Percentiles rank a stretch among this genome's conserved stretches.
Conservation (phyloP, 192 early-diverging fungal species). For the Backusella mclennaniae region DNA sequence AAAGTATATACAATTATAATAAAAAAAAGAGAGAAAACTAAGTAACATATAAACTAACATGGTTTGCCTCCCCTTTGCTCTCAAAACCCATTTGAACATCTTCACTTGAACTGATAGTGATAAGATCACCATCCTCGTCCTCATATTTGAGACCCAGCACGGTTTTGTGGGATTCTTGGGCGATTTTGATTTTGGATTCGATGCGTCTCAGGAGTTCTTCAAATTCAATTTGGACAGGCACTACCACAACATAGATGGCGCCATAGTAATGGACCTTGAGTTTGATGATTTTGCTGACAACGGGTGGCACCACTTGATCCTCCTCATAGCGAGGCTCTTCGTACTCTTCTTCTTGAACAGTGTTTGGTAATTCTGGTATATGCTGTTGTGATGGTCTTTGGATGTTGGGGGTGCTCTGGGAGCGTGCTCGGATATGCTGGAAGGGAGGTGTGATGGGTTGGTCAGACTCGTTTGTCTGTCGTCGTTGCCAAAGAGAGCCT, state of each 20-base stretch:
- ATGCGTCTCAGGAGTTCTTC: slow-evolving; percentile 76
- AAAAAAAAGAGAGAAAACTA: not conserved
- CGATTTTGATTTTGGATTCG: slow-evolving; percentile 85
- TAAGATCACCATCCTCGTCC: slow-evolving; percentile 93
- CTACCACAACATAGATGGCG: slow-evolving; percentile 89
- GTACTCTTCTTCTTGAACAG: not conserved
- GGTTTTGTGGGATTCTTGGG: slow-evolving; percentile 55
- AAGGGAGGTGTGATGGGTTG: slow-evolving; percentile 11
- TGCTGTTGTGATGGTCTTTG: slow-evolving; percentile 16
- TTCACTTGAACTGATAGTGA: slow-evolving; percentile 82
- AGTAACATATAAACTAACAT: slow-evolving; percentile 55
- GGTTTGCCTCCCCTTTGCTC: slow-evolving; percentile 43
- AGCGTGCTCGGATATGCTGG: slow-evolving; percentile 43
- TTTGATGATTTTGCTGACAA: slow-evolving; percentile 50
- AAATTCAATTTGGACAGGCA: slow-evolving; percentile 72
- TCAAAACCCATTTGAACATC: slow-evolving; percentile 94
- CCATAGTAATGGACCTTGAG: slow-evolving; percentile 87
- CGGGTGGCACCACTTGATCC: not conserved
- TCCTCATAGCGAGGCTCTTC: not conserved
- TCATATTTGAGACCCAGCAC: slow-evolving; percentile 78
- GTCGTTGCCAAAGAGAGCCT: not conserved
- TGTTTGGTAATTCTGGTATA: not conserved
- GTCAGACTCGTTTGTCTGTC: not conserved
- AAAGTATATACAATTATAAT: not conserved
- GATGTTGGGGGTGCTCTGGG: slow-evolving; percentile 60